A percentile compares a stretch with the other conserved stretches of the same genome.
Conservation (phyloP, 192 early-diverging fungal species). For the Rhizophagus sp. region DNA sequence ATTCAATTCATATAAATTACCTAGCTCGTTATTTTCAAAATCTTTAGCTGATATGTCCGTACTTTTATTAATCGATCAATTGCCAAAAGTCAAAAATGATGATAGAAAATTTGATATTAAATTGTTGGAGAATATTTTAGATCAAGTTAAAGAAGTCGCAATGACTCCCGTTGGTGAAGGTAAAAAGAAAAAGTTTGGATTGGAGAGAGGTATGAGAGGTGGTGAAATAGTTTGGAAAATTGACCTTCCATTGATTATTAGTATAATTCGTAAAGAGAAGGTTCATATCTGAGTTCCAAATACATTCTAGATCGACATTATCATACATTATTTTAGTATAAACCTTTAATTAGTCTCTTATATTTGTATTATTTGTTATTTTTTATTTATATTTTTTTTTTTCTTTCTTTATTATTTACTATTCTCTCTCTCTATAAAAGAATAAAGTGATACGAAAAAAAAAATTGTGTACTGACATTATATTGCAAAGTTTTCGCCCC, state of each 20-base stretch:
- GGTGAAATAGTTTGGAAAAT: constrained; percentile 12
- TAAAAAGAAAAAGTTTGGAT: constrained; percentile 3
- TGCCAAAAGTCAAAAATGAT: not conserved
- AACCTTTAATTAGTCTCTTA: not conserved
- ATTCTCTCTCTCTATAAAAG: not conserved
- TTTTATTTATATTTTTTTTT: not conserved
- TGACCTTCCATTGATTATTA: not conserved
- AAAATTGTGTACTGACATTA: not conserved
- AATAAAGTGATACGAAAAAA: not conserved
- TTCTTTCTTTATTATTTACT: not conserved
- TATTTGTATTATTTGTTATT: not conserved
- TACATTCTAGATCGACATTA: not conserved
- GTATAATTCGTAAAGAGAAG: not conserved
- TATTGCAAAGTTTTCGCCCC: constrained; percentile 37
- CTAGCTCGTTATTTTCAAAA: not conserved
- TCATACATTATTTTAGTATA: not conserved
- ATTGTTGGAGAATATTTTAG: not conserved
- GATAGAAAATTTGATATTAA: not conserved
- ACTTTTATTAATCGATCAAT: not conserved
- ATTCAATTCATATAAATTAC: not conserved
- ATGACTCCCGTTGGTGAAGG: not conserved
- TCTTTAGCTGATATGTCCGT: not conserved
- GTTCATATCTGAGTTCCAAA: not conserved
- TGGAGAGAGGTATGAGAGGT: not conserved
- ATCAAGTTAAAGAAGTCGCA: not conserved